phyloP scores from a whole-genome alignment of 2,329 filamentous ascomycete species.

The Pyrenophora seminiperda region DNA sequence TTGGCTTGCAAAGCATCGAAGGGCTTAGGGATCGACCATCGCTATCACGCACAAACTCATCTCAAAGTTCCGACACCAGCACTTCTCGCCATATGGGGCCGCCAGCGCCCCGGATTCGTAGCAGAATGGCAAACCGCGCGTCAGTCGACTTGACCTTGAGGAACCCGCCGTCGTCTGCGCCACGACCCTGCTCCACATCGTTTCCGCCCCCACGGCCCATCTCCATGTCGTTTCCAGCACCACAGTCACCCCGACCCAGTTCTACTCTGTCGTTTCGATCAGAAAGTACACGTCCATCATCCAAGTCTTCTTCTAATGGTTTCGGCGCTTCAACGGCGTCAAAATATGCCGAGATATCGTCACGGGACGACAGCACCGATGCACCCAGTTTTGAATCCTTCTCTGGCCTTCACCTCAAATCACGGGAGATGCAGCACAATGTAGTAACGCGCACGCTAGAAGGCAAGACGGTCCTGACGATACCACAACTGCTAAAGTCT shows the following conservation, averaged over 20 bases:
- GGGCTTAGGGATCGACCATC: slow-evolving; percentile 30
- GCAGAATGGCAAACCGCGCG: slow-evolving; percentile 23
- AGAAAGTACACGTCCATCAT: slow-evolving; percentile 27
- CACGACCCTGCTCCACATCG: slow-evolving; percentile 17
- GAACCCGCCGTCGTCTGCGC: slow-evolving; percentile 8
- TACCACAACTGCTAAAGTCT: slow-evolving; percentile 79
- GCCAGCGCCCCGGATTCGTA: slow-evolving; percentile 12
- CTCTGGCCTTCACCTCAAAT: slow-evolving; percentile 82
- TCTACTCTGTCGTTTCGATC: slow-evolving; percentile 31
- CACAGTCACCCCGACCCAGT: slow-evolving; percentile 23
- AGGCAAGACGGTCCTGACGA: slow-evolving; percentile 74
- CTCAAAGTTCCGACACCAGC: slow-evolving; percentile 31
- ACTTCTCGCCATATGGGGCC: slow-evolving; percentile 28
- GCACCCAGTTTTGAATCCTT: slow-evolving; percentile 71
- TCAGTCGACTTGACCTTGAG: slow-evolving; percentile 19
- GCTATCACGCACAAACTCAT: slow-evolving; percentile 35
- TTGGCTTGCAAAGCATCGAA: slow-evolving; percentile 43
- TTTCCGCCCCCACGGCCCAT: slow-evolving; percentile 16
- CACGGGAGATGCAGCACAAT: slow-evolving; percentile 79
- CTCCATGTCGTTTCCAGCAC: too few species aligned
- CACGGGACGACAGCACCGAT: slow-evolving; percentile 57
- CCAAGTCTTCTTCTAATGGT: slow-evolving; percentile 29
- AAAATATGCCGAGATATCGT: slow-evolving; percentile 40
- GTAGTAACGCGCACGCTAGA: slow-evolving; percentile 78
- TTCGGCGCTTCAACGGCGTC: slow-evolving; percentile 28